Percentiles rank a stretch among this genome's conserved stretches.
These are phyloP conservation scores for Tricholoma matsutake DNA, from an alignment of 768 basidiomycete species.

Conservation along the genomic window DNA sequence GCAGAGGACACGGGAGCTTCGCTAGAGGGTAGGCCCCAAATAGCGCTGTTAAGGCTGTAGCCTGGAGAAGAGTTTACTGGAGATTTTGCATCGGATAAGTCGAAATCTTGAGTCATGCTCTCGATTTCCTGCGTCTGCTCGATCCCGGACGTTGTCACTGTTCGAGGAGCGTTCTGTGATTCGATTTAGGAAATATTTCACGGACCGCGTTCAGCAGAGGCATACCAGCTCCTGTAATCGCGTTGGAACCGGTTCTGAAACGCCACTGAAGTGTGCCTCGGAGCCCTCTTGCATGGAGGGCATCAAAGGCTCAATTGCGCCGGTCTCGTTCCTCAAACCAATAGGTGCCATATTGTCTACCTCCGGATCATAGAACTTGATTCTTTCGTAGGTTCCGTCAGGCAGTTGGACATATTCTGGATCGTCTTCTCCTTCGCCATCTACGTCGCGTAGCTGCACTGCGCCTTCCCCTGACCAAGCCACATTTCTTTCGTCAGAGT, in stretches of 20 bases:
- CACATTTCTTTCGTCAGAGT: conserved; percentile 59
- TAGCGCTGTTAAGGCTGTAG: conserved; percentile 1
- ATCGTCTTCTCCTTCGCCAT: conserved; percentile 63
- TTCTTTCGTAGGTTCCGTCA: conserved; percentile 33
- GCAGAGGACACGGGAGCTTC: conserved; percentile 8
- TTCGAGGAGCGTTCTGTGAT: conserved; percentile 10
- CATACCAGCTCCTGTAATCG: conserved; percentile 57
- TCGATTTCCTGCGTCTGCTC: conserved; percentile 43
- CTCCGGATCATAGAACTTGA: conserved; percentile 17
- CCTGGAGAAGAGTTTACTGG: conserved; percentile 6
- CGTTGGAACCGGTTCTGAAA: conserved; percentile 47
- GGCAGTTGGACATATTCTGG: conserved; percentile 37
- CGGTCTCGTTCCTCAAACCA: conserved; percentile 56
- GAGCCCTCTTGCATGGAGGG: conserved; percentile 26
- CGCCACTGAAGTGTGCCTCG: conserved; percentile 50
- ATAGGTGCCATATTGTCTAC: conserved; percentile 39
- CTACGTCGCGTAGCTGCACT: conserved; percentile 46
- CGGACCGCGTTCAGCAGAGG: neutral
- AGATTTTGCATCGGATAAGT: conserved; percentile 7
- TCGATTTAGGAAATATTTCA: neutral
- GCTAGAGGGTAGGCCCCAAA: conserved; percentile 7
- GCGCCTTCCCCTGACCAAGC: conserved; percentile 62
- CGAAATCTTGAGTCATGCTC: conserved; percentile 10
- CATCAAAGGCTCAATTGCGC: conserved; percentile 45
- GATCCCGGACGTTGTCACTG: conserved; percentile 22